A percentile compares a stretch with the other conserved stretches of the same genome.
Conservation (phyloP, 176 grass and related monocot genomes). For the Ananas comosus region DNA sequence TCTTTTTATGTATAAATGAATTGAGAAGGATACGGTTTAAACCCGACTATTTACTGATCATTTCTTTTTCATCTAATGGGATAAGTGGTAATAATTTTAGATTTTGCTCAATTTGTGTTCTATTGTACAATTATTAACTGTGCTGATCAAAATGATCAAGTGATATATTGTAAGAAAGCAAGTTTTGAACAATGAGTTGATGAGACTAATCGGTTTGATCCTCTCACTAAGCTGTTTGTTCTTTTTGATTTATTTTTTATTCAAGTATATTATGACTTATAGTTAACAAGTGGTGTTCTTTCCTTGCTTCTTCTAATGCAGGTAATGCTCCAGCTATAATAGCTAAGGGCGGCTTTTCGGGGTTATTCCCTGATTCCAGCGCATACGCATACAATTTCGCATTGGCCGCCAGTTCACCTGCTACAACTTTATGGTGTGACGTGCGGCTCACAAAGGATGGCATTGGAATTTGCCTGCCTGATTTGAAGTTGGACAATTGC, state of each 20-base stretch:
- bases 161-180: no score
- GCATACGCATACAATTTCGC: constrained; percentile 34
- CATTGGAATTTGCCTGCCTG: constrained; percentile 60
- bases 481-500: constrained; percentile 64
- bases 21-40: no score
- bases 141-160: no score
- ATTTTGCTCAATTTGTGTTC: no score
- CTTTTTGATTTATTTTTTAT: not conserved
- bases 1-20: no score
- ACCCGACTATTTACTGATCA: no score
- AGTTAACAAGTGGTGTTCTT: not conserved
- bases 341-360: constrained; percentile 80
- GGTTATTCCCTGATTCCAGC: constrained; percentile 76
- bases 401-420: constrained; percentile 23
- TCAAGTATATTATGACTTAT: constrained; percentile 5
- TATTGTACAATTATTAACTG: no score
- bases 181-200: no score
- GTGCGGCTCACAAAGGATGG: constrained; percentile 66
- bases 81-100: no score
- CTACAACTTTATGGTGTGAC: constrained; percentile 59
- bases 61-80: no score
- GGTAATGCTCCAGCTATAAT: constrained; percentile 55
- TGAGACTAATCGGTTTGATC: no score
- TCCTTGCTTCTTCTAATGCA: constrained; percentile 19
- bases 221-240: not conserved